Conservation (phyloP, 352 stramenopile genomes). For the Thalassiosira hispida region DNA sequence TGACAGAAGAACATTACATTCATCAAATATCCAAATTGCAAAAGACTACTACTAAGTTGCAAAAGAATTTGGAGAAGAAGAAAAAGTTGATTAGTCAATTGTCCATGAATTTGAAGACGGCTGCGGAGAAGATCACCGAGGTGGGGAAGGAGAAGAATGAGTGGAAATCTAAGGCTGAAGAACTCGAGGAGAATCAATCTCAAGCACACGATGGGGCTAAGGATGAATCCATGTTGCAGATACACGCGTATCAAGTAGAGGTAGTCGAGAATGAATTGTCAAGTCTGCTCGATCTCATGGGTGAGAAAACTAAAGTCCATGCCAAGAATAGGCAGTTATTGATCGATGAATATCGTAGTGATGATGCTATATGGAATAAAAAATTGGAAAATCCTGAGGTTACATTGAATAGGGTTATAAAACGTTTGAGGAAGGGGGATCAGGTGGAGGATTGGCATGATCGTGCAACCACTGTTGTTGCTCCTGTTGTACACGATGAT, state of each 20-base stretch:
- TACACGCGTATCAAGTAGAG: constrained; percentile 23
- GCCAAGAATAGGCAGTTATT: constrained; percentile 1
- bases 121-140: constrained; percentile 41
- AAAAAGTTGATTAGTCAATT: constrained; percentile 32
- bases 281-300: constrained; percentile 21
- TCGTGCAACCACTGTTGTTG: background rate
- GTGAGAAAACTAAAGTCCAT: background rate
- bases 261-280: constrained; percentile 35
- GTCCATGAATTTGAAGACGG: constrained; percentile 39
- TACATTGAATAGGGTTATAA: constrained; percentile 27
- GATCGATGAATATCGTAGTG: constrained; percentile 27
- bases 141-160: constrained; percentile 18
- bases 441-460: background rate
- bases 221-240: constrained; percentile 1
- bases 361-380: constrained; percentile 21
- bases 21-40: constrained; percentile 33
- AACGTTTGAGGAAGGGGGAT: constrained; percentile 12
- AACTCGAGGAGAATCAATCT: background rate
- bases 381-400: constrained; percentile 31
- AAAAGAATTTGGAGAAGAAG: constrained; percentile 15
- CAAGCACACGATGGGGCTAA: background rate
- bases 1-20: constrained; percentile 30
- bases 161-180: constrained; percentile 7
- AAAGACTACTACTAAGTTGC: constrained; percentile 31
- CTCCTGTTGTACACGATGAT: background rate